A percentile compares a stretch with the other conserved stretches of the same genome.
These are phyloP conservation scores for Pleurotus tuber-regium DNA, from an alignment of 768 basidiomycete genomes.

Conservation along the genomic window DNA sequence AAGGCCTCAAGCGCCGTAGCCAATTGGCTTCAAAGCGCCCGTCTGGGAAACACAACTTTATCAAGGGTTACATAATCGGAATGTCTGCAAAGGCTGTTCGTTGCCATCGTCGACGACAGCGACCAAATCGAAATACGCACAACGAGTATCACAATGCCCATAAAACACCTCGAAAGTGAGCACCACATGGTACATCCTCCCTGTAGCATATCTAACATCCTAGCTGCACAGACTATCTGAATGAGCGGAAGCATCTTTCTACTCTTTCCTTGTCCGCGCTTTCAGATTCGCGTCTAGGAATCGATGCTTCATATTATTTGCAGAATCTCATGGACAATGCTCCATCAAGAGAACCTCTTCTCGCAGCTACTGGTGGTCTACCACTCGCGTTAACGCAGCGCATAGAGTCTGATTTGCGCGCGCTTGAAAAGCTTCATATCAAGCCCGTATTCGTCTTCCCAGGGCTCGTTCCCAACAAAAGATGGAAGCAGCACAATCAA, in stretches of 20 bases:
- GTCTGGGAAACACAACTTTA: neutral
- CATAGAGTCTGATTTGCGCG: constrained; percentile 89
- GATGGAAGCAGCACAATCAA: constrained; percentile 60
- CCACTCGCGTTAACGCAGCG: constrained; percentile 85
- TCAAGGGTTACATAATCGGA: constrained; percentile 5
- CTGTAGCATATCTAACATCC: constrained; percentile 12
- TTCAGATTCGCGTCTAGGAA: constrained; percentile 91
- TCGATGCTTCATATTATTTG: constrained; percentile 93
- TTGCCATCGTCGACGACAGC: constrained; percentile 9
- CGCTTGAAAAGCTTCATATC: constrained; percentile 87
- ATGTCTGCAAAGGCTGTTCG: too few species aligned
- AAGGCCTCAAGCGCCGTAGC: too few species aligned
- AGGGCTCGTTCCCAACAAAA: constrained; percentile 77
- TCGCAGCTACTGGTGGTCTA: constrained; percentile 93
- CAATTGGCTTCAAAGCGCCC: neutral
- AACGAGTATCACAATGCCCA: constrained; percentile 57
- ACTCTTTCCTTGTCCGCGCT: constrained; percentile 78
- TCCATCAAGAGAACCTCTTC: constrained; percentile 81
- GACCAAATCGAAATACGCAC: neutral
- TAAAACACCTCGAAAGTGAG: constrained; percentile 83
- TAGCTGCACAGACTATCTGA: constrained; percentile 62
- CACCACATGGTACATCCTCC: constrained; percentile 12
- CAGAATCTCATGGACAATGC: constrained; percentile 73
- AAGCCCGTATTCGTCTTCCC: constrained; percentile 99
- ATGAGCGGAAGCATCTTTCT: constrained; percentile 86